Percentiles rank a stretch among this genome's conserved stretches.
These are phyloP conservation scores for Tephrocybe sp. DNA, from an alignment of 768 basidiomycete genomes.

Conservation along the genomic window DNA sequence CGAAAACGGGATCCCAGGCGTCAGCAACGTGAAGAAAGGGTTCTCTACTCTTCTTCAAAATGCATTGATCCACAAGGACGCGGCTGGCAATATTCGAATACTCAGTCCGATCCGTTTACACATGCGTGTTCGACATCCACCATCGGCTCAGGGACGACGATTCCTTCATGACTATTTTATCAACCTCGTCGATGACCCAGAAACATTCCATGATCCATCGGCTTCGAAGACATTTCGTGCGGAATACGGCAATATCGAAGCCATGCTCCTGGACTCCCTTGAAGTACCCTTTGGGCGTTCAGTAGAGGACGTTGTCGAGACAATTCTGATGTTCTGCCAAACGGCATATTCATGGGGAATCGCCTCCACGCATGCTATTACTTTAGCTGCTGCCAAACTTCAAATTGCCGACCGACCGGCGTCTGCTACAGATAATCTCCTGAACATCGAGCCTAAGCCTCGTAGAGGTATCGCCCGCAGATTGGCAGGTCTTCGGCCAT, in stretches of 20 bases:
- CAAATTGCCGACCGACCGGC: too few relatives aligned
- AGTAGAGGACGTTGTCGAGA: constrained; percentile 17
- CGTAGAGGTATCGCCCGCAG: not conserved
- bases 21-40: constrained; percentile 20
- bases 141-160: constrained; percentile 13
- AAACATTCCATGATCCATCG: constrained; percentile 3
- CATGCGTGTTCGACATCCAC: constrained; percentile 20
- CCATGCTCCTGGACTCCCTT: constrained; percentile 20
- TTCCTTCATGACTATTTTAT: constrained; percentile 24
- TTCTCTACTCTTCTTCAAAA: constrained; percentile 25
- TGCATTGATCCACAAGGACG: constrained; percentile 22
- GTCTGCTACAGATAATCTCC: not conserved
- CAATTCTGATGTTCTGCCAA: constrained; percentile 21
- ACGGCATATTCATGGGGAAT: constrained; percentile 22
- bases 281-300: constrained; percentile 8
- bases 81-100: constrained; percentile 19
- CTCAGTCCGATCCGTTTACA: constrained; percentile 27
- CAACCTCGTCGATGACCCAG: constrained; percentile 16
- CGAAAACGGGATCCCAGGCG: constrained; percentile 17
- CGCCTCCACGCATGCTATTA: constrained; percentile 18
- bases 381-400: constrained; percentile 18
- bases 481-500: not conserved
- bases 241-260: constrained; percentile 24
- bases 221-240: constrained; percentile 15
- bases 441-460: not conserved